Base-by-base conservation (phyloP, 2,329 filamentous ascomycete genomes). In the Ophiostoma quercus region DNA sequence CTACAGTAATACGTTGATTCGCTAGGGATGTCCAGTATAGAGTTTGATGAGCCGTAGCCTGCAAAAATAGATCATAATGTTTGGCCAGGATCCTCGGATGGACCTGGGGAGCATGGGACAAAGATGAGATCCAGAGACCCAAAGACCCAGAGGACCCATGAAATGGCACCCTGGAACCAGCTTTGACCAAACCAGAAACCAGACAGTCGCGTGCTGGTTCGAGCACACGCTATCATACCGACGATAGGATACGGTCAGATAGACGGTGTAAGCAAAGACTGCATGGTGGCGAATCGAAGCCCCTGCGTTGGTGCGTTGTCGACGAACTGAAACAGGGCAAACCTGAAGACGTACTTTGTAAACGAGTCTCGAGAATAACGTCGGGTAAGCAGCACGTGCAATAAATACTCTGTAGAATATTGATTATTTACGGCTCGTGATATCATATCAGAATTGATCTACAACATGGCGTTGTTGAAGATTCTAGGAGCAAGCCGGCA, bases 271-370 rank as follows among this genome's bases (percentile, higher is more conserved):
- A 32, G 51, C 9, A 62, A 32, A 29, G 57, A 16, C 51, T 16
- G 51, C 51, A 22, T 11, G 25, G 51, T 29, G 25, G 25, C 57
- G 22, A 62, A 62, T 16, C 12, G 22, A 57, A 62, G 25, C 57
- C 54, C 54, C 57, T 62, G 57, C 57, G 25, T 62, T 12, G 25
- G 57, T 62, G 51, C 51, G 51, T 25, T 25, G 25, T 32, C 54
- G 22, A 62, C 12, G 25, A 62, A 62, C 25, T 32, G 57, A 62
- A 62, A 62, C 57, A 62, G 25, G 25, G 57, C 57, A 62, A 62
- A 60, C 22, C n/a, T 11, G n/a, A 16, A 29, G 25, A 29, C 34
- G 54, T 29, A 60, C 54, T 54, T 16, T n/a, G 25, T 29, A n/a
- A 9, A 60, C 14, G 16, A 4, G 41, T 14, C 41, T 16, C 41